Conservation (phyloP, 225 moss, liverwort and hornwort species). For the Thuidium tamariscinum region DNA sequence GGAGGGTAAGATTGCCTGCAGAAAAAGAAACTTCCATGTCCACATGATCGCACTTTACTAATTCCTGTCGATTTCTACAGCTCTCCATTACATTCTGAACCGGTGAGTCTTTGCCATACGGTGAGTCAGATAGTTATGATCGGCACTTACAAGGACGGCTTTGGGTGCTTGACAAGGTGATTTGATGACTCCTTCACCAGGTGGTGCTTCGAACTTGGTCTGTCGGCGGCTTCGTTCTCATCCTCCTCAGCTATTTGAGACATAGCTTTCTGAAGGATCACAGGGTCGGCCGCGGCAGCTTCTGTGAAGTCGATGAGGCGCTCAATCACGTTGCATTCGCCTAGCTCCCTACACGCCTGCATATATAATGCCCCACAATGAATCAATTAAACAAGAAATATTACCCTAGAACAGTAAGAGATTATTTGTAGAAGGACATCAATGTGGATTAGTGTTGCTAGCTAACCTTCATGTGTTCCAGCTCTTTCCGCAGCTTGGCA, state of each 20-base stretch:
- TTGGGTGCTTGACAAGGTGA: slow-evolving; percentile 17
- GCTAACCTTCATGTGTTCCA: slow-evolving; percentile 48
- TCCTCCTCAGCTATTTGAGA: slow-evolving; percentile 23
- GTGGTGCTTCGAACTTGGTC: not conserved
- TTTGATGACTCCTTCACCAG: slow-evolving; percentile 16
- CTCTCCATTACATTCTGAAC: not conserved
- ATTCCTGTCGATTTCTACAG: not conserved
- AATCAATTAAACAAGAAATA: not conserved
- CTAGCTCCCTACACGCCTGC: slow-evolving; percentile 49
- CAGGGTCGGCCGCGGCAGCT: slow-evolving; percentile 34
- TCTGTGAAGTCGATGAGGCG: slow-evolving; percentile 85
- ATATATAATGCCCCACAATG: not conserved
- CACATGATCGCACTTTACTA: not conserved
- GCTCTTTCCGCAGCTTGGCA: slow-evolving; percentile 68
- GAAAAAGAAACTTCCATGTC: not conserved
- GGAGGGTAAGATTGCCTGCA: slow-evolving; percentile 35
- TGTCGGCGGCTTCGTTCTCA: not conserved
- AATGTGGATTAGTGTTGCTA: not conserved
- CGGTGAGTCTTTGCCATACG: not conserved
- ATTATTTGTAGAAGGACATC: not conserved
- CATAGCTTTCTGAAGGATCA: slow-evolving; percentile 22
- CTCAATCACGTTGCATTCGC: slow-evolving; percentile 74
- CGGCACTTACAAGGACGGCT: slow-evolving; percentile 29
- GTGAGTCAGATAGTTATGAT: not conserved
- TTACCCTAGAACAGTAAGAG: not conserved